Percentiles rank a stretch among this genome's conserved stretches.
Conservation (phyloP, 306 rosid species). For the Potentilla sterilis region DNA sequence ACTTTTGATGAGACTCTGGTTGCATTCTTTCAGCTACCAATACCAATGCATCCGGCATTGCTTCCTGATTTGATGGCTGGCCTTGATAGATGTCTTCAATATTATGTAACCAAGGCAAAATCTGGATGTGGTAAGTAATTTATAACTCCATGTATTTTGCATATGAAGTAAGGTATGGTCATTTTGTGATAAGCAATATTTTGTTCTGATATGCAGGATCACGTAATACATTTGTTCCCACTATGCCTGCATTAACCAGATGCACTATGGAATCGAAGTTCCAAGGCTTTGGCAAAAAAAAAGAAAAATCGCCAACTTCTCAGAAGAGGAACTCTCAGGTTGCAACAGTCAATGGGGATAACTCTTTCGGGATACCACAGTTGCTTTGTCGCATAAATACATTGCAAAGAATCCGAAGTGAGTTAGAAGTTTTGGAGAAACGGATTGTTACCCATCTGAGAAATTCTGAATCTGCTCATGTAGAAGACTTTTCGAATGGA, state of each 20-base stretch:
- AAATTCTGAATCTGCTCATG: conserved; percentile 88
- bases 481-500: conserved; percentile 84
- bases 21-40: conserved; percentile 93
- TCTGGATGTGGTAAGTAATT: conserved; percentile 82
- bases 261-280: conserved; percentile 80
- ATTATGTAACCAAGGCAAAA: conserved; percentile 68
- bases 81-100: conserved; percentile 91
- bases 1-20: conserved; percentile 81
- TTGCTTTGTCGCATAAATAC: conserved; percentile 85
- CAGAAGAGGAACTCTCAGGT: conserved; percentile 87
- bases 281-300: conserved; percentile 97
- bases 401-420: conserved; percentile 76
- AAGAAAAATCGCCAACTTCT: conserved; percentile 77
- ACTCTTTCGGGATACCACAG: conserved; percentile 69
- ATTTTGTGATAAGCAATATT: conserved; percentile 25
- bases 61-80: conserved; percentile 93
- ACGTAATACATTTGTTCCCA: conserved; percentile 74
- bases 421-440: conserved; percentile 85
- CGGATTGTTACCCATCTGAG: conserved; percentile 80
- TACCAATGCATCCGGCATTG: conserved; percentile 91
- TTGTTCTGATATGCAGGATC: conserved; percentile 60
- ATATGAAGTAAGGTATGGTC: conserved; percentile 14
- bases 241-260: conserved; percentile 92
- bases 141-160: conserved; percentile 16
- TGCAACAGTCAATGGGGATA: conserved; percentile 79